Evolutionary conservation across 176 grass and related monocot genomes (phyloP), one percentile per base, ranked within the genome.

Genomic region (Phoenix roebelenii): DNA sequence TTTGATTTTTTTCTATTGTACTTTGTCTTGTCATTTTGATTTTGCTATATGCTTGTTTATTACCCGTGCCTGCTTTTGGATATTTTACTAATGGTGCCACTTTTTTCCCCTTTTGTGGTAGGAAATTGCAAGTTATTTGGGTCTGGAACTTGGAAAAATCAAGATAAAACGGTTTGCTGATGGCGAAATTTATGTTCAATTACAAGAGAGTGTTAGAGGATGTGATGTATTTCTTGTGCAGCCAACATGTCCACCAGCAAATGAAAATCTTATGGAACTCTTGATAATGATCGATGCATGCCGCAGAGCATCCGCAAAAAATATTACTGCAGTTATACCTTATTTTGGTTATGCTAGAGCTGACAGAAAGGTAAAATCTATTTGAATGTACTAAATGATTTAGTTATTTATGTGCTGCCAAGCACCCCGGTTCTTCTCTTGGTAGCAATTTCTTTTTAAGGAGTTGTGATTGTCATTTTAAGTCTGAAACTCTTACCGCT

Each of bases 221-320:
- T 90, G 92, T 30, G 81, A 97, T 82, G 92, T 97, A 25, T 97
- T 90, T 72, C 69, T 97, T 44, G 83, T 97, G 66, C 92, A 91
- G 69, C 92, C 92, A 51, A 85, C 92, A 4, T 97, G 83, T 22
- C 92, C 92, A 56, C 92, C 92, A 18, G 87, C 87, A 80, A 97
- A 97, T 52, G 92, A 97, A 77, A 97, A 97, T 91, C 83, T 97
- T 65, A 90, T 97, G 87, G 92, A 91, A 77, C 92, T 97, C 69
- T 68, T 90, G 20, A 67, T 97, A 69, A 97, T 90, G 87, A 90
- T 97, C 49, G 92, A 97, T 75, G 87, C 92, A n/a, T 97, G 92
- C 75, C 71, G 92, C 29, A 90, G 92, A 78, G 92, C 92, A 67
- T 97, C 92, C 64, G 92, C 92, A 52, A 97, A 91, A 76, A 97